Conservation (phyloP, 2,329 filamentous ascomycete species). For the Shiraia sp. region DNA sequence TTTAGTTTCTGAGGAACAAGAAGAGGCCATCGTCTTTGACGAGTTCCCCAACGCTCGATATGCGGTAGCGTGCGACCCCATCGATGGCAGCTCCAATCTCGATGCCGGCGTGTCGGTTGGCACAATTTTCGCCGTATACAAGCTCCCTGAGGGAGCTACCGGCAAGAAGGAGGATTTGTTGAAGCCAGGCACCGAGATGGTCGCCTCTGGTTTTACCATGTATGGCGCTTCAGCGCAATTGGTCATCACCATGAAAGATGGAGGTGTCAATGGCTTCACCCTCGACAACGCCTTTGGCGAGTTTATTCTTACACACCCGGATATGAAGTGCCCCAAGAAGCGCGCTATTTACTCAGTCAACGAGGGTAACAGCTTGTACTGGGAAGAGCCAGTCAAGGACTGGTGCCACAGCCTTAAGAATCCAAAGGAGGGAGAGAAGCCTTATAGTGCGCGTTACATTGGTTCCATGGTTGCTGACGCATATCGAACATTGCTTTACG, state of each 20-base stretch:
- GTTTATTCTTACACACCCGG: conserved; percentile 96
- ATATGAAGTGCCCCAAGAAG: conserved; percentile 83
- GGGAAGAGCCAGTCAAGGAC: conserved; percentile 82
- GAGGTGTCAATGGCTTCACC: conserved; percentile 94
- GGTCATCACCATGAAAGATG: conserved; percentile 94
- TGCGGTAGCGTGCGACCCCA: conserved; percentile 95
- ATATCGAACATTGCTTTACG: conserved; percentile 92
- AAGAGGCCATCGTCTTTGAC: conserved; percentile 85
- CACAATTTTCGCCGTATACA: conserved; percentile 95
- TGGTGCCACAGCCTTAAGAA: conserved; percentile 91
- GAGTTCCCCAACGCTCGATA: conserved; percentile 77
- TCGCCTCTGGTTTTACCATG: conserved; percentile 99
- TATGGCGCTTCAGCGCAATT: conserved; percentile 96
- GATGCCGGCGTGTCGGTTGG: conserved; percentile 97
- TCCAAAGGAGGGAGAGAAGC: conserved; percentile 75
- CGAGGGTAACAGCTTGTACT: conserved; percentile 97
- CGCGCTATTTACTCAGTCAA: conserved; percentile 96
- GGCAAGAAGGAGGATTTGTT: conserved; percentile 85
- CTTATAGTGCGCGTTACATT: conserved; percentile 94
- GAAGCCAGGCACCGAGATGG: conserved; percentile 84
- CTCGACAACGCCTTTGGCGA: conserved; percentile 95
- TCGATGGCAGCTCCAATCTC: conserved; percentile 96
- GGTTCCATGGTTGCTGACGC: conserved; percentile 98
- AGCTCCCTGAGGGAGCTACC: conserved; percentile 74
- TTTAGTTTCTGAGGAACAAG: conserved; percentile 97